These are phyloP conservation scores for Aspergillus diversus DNA, from an alignment of 495 filamentous ascomycete species.

Conservation along the genomic window DNA sequence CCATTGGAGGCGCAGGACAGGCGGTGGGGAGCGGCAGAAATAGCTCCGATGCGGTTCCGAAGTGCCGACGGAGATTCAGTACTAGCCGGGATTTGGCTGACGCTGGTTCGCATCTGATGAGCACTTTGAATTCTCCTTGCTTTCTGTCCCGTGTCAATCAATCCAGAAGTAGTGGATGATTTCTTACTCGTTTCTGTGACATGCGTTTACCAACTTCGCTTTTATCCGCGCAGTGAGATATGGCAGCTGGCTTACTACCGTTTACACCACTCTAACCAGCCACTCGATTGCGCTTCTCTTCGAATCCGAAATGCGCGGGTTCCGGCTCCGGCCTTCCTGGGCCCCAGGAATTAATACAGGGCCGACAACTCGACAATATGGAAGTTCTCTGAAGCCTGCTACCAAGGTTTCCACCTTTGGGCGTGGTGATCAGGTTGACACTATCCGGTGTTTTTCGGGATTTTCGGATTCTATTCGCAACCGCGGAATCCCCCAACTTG, in stretches of 20 bases:
- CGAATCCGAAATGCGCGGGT: slow-evolving; percentile 47
- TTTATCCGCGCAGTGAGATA: slow-evolving; percentile 32
- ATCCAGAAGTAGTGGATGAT: neutral
- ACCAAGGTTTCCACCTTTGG: slow-evolving; percentile 10
- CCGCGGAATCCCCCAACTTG: slow-evolving; percentile 14
- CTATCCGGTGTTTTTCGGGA: slow-evolving; percentile 31
- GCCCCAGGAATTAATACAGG: slow-evolving; percentile 36
- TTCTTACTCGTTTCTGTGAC: slow-evolving; percentile 4
- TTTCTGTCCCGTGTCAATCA: slow-evolving; percentile 3
- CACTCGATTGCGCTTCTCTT: slow-evolving; percentile 27
- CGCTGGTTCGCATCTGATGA: slow-evolving; percentile 24
- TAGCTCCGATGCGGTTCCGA: slow-evolving; percentile 28
- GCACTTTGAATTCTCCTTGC: slow-evolving; percentile 5
- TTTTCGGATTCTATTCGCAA: slow-evolving; percentile 29
- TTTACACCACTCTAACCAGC: slow-evolving; percentile 32
- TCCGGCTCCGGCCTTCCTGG: slow-evolving; percentile 43
- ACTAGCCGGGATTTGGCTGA: slow-evolving; percentile 8
- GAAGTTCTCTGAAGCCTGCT: slow-evolving; percentile 20
- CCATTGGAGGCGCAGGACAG: slow-evolving; percentile 28
- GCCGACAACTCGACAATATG: slow-evolving; percentile 27
- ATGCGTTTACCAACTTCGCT: slow-evolving; percentile 14
- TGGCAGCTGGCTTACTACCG: slow-evolving; percentile 37
- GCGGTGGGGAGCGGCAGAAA: slow-evolving; percentile 42
- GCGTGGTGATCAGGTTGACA: slow-evolving; percentile 15
- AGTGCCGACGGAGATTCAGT: slow-evolving; percentile 17